Conservation (phyloP, 225 moss, liverwort and hornwort species). For the Neckera pumila region DNA sequence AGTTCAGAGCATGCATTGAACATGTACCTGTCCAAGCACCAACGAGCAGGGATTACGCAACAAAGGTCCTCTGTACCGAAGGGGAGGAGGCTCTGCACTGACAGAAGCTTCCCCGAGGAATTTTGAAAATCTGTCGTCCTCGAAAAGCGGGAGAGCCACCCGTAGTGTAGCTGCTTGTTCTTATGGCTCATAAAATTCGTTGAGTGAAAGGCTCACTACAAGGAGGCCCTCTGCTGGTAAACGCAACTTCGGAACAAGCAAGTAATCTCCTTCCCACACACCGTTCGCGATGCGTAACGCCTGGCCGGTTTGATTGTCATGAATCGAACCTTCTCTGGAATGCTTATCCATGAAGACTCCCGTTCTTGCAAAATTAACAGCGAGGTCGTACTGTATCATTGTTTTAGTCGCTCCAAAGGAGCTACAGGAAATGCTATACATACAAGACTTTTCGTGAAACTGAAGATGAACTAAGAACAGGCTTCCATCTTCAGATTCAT, state of each 20-base stretch:
- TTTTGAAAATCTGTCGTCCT: not conserved
- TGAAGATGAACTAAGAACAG: not conserved
- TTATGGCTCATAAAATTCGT: no score
- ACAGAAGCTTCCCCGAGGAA: not conserved
- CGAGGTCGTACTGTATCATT: not conserved
- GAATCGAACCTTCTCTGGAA: not conserved
- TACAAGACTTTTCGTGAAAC: not conserved
- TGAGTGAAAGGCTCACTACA: not conserved
- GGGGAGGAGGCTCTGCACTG: not conserved
- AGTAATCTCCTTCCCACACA: not conserved
- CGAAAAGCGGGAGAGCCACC: no score
- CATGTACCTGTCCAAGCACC: not conserved
- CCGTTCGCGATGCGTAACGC: not conserved
- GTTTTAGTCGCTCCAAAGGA: not conserved
- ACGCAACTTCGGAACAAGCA: not conserved
- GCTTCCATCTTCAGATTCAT: not conserved
- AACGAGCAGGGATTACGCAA: not conserved
- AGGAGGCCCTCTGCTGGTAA: not conserved
- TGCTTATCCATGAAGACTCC: not conserved
- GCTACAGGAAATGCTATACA: conserved; percentile 1
- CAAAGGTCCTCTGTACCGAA: not conserved
- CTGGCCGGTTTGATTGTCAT: not conserved
- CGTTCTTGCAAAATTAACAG: not conserved
- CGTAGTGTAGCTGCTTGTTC: no score
- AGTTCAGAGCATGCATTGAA: not conserved